These are phyloP conservation scores for Cichorium intybus DNA, from an alignment of 140 eudicot genomes.

Conservation along the genomic window DNA sequence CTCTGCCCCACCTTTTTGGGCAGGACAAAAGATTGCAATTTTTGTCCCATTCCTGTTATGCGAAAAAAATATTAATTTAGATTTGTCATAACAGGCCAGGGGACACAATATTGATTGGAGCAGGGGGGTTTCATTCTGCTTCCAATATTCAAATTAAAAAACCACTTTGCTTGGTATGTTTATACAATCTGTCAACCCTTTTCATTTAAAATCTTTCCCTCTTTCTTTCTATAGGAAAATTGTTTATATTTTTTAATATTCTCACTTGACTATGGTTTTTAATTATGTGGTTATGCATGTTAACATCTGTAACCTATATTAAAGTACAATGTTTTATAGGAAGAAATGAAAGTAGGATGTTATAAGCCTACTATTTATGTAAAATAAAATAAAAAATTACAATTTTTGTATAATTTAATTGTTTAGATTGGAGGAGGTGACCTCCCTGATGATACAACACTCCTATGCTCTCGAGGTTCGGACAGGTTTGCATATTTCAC, in stretches of 20 bases:
- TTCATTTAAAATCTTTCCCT: no score
- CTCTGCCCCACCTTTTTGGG: no score
- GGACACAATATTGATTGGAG: conserved; percentile 86
- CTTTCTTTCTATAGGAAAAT: neutral
- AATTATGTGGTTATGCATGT: no score
- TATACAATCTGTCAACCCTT: neutral
- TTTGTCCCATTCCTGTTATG: no score
- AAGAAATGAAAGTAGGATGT: no score
- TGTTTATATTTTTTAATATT: no score
- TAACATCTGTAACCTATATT: neutral
- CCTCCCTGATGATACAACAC: conserved; percentile 87
- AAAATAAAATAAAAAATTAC: conserved; percentile 20
- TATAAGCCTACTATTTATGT: no score
- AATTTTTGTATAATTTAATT: conserved; percentile 14
- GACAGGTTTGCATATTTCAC: conserved; percentile 65
- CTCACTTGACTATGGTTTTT: no score
- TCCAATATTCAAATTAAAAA: conserved; percentile 83
- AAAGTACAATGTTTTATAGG: no score
- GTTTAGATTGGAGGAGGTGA: conserved; percentile 93
- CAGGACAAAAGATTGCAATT: no score
- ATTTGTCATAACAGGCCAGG: conserved; percentile 66
- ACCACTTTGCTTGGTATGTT: conserved; percentile 89
- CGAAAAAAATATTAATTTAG: conserved; percentile 11
- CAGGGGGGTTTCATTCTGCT: conserved; percentile 89
- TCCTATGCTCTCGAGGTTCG: conserved; percentile 79